Conservation (phyloP, 257 asterid genomes). For the Nicotiana tabacum region DNA sequence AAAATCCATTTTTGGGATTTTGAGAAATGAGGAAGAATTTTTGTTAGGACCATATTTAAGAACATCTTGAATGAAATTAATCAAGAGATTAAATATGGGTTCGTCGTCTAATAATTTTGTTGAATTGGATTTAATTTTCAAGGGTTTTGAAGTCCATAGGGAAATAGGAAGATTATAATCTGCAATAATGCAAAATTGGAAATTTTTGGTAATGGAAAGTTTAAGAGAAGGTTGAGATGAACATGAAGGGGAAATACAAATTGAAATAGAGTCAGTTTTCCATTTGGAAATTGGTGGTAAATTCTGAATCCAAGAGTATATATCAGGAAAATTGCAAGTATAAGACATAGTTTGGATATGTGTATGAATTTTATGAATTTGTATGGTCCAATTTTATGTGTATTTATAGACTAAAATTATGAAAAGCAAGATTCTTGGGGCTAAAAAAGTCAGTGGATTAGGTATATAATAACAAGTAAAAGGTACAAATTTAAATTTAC, state of each 20-base stretch:
- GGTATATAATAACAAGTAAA: background rate
- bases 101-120: conserved; percentile 22
- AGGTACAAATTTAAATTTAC: background rate
- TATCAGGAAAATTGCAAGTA: conserved; percentile 41
- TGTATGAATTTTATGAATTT: background rate
- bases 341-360: conserved; percentile 21
- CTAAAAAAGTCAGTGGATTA: conserved; percentile 14
- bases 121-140: conserved; percentile 13
- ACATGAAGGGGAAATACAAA: conserved; percentile 43
- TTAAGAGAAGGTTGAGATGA: conserved; percentile 59
- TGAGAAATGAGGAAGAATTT: conserved; percentile 14
- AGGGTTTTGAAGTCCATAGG: conserved; percentile 72
- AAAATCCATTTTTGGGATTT: conserved; percentile 22
- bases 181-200: conserved; percentile 34
- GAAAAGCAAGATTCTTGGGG: conserved; percentile 14
- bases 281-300: conserved; percentile 50
- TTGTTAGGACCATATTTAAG: conserved; percentile 38
- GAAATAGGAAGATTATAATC: conserved; percentile 51
- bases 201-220: conserved; percentile 42
- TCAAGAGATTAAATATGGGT: conserved; percentile 21
- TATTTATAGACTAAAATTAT: conserved; percentile 22
- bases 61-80: conserved; percentile 42
- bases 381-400: background rate
- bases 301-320: conserved; percentile 55
- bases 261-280: conserved; percentile 33